Conservation (phyloP, 73 alveolate species). For the Diophrys appendiculata region DNA sequence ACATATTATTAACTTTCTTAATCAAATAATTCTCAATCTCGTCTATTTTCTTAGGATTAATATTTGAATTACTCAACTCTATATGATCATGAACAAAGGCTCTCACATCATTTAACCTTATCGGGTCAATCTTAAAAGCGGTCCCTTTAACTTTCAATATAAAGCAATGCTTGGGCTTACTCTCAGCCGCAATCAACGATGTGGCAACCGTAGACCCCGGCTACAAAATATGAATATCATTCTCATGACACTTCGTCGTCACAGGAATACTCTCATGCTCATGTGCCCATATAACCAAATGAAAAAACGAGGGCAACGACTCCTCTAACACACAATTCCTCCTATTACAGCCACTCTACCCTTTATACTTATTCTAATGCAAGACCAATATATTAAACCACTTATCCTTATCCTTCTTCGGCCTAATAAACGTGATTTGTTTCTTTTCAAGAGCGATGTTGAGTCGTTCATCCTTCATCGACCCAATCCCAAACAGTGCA, state of each 20-base stretch:
- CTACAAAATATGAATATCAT: constrained; percentile 85
- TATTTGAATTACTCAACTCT: constrained; percentile 69
- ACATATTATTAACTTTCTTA: constrained; percentile 64
- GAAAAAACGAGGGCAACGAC: constrained; percentile 76
- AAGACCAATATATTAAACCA: constrained; percentile 92
- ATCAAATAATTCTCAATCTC: constrained; percentile 56
- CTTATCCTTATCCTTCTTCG: constrained; percentile 70
- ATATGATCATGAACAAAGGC: constrained; percentile 79
- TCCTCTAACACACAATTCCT: constrained; percentile 76
- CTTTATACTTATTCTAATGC: constrained; percentile 94
- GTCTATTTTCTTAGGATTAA: constrained; percentile 62
- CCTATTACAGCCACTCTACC: constrained; percentile 77
- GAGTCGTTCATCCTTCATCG: constrained; percentile 94
- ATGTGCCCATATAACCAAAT: constrained; percentile 96
- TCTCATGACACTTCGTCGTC: constrained; percentile 67
- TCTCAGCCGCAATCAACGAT: constrained; percentile 88
- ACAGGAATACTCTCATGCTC: constrained; percentile 93
- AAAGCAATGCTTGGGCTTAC: constrained; percentile 85
- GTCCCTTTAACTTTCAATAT: constrained; percentile 69
- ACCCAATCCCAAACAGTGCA: constrained; percentile 96
- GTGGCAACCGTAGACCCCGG: constrained; percentile 97
- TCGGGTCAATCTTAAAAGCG: constrained; percentile 75
- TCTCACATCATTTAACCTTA: constrained; percentile 73
- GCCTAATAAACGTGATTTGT: constrained; percentile 81
- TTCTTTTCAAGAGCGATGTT: constrained; percentile 81